phyloP scores from a whole-genome alignment of 2,329 filamentous ascomycete genomes.

The Davidsoniella australis region DNA sequence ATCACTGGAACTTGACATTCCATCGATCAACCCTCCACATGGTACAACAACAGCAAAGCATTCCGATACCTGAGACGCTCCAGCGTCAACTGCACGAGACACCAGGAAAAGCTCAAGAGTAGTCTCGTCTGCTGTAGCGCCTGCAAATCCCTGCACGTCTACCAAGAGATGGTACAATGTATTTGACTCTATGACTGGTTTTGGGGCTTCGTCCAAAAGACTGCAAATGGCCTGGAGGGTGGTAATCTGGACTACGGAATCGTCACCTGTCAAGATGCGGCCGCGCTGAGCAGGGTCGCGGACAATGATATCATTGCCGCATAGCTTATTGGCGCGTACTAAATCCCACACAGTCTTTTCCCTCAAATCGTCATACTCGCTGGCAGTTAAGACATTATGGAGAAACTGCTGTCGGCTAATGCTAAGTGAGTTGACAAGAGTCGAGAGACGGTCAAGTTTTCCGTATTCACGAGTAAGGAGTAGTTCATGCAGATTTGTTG shows the following conservation, averaged over 20 bases:
- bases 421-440: slow-evolving; percentile 68
- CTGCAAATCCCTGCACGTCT: slow-evolving; percentile 68
- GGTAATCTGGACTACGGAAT: slow-evolving; percentile 82
- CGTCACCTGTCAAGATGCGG: slow-evolving; percentile 74
- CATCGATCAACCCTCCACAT: slow-evolving; percentile 52
- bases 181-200: slow-evolving; percentile 46
- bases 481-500: slow-evolving; percentile 85
- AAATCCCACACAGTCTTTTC: slow-evolving; percentile 93
- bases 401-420: slow-evolving; percentile 74
- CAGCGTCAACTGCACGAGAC: slow-evolving; percentile 46
- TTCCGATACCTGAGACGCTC: slow-evolving; percentile 58
- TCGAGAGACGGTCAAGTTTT: slow-evolving; percentile 63
- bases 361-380: slow-evolving; percentile 64
- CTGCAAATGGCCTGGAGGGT: slow-evolving; percentile 93
- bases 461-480: slow-evolving; percentile 69
- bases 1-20: slow-evolving; percentile 45
- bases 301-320: slow-evolving; percentile 87
- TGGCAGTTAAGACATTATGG: slow-evolving; percentile 78
- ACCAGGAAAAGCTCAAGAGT: slow-evolving; percentile 66
- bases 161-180: slow-evolving; percentile 68
- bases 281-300: slow-evolving; percentile 71
- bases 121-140: slow-evolving; percentile 57
- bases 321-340: slow-evolving; percentile 83
- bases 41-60: slow-evolving; percentile 66
- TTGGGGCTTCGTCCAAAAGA: slow-evolving; percentile 68